A percentile compares a stretch with the other conserved stretches of the same genome.
Evolutionary conservation across 1,284 basidiomycete genomes (phyloP).

Genomic region (Cryptococcus depauperatus): DNA sequence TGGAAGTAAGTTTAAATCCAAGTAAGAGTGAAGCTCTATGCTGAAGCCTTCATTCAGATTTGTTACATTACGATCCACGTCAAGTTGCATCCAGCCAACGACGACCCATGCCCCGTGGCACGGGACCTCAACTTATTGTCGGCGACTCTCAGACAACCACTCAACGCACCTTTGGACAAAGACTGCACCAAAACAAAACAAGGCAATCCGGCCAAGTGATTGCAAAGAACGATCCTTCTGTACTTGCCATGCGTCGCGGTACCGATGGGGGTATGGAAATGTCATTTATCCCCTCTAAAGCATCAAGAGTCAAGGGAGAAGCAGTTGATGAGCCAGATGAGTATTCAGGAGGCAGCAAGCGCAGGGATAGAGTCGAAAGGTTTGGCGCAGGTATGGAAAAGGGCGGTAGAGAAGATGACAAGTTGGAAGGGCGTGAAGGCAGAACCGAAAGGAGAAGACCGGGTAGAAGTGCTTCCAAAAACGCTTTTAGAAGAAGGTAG

Average conservation of each 20-base stretch:
- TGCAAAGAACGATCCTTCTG: conserved; percentile 17
- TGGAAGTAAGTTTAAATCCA: conserved; percentile 29
- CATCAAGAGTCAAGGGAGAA: conserved; percentile 37
- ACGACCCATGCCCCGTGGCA: conserved; percentile 15
- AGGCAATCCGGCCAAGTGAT: conserved; percentile 4
- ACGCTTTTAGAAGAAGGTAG: conserved; percentile 56
- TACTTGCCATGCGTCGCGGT: conserved; percentile 37
- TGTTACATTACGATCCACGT: conserved; percentile 44
- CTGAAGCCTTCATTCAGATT: conserved; percentile 29
- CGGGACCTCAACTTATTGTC: conserved; percentile 31
- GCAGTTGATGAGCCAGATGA: conserved; percentile 32
- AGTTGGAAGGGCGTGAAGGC: conserved; percentile 51
- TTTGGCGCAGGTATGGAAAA: conserved; percentile 82
- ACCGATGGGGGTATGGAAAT: conserved; percentile 50
- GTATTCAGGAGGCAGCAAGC: conserved; percentile 42
- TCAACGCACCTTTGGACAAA: conserved; percentile 42
- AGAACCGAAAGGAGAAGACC: conserved; percentile 62
- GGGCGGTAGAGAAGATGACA: conserved; percentile 52
- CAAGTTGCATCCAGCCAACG: conserved; percentile 45
- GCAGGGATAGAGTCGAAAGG: conserved; percentile 57
- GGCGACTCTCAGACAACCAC: conserved; percentile 17
- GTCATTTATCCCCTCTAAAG: conserved; percentile 46
- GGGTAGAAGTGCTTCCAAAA: conserved; percentile 76
- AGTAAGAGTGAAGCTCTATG: too few species aligned
- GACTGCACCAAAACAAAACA: conserved; percentile 25